phyloP scores from a whole-genome alignment of 2,329 filamentous ascomycete genomes.

The Macrophomina phaseolina region DNA sequence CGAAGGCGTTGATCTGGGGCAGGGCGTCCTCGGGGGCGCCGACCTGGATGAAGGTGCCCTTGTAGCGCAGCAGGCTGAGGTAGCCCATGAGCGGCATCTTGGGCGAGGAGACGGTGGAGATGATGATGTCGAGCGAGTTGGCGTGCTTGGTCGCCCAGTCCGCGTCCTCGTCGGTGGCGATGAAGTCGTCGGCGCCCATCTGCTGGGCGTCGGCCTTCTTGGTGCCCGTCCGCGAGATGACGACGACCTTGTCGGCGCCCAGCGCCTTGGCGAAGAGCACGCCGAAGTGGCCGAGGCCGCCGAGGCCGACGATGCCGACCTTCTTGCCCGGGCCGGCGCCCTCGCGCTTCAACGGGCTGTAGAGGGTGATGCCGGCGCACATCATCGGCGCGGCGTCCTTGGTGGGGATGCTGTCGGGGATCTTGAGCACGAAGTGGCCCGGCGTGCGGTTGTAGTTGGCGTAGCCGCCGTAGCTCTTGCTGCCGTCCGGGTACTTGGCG shows the following conservation, averaged over 20 bases:
- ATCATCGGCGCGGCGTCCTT: slow-evolving; percentile 71
- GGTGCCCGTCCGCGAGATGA: slow-evolving; percentile 64
- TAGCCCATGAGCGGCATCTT: slow-evolving; percentile 70
- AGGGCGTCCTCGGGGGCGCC: slow-evolving; percentile 66
- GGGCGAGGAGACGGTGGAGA: slow-evolving; percentile 62
- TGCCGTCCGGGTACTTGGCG: slow-evolving; percentile 62
- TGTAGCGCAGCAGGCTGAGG: slow-evolving; percentile 62
- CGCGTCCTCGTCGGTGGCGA: slow-evolving; percentile 62
- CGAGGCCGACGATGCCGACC: slow-evolving; percentile 75
- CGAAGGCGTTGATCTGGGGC: slow-evolving; percentile 62
- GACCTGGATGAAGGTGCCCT: slow-evolving; percentile 69
- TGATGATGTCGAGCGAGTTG: slow-evolving; percentile 60
- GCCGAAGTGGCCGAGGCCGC: slow-evolving; percentile 76
- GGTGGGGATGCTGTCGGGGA: slow-evolving; percentile 57
- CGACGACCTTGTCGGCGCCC: slow-evolving; percentile 69
- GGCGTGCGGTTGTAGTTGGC: slow-evolving; percentile 61
- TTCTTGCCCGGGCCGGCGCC: slow-evolving; percentile 72
- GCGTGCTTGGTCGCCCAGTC: slow-evolving; percentile 63
- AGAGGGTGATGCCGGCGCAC: slow-evolving; percentile 79
- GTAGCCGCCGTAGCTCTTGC: slow-evolving; percentile 70
- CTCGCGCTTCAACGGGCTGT: slow-evolving; percentile 69
- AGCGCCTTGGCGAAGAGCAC: slow-evolving; percentile 73
- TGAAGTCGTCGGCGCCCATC: slow-evolving; percentile 65
- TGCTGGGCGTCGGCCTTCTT: slow-evolving; percentile 67
- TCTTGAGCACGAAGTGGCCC: slow-evolving; percentile 64